Evolutionary conservation across 306 rosid genomes (phyloP).

Genomic region (Purshia tridentata): DNA sequence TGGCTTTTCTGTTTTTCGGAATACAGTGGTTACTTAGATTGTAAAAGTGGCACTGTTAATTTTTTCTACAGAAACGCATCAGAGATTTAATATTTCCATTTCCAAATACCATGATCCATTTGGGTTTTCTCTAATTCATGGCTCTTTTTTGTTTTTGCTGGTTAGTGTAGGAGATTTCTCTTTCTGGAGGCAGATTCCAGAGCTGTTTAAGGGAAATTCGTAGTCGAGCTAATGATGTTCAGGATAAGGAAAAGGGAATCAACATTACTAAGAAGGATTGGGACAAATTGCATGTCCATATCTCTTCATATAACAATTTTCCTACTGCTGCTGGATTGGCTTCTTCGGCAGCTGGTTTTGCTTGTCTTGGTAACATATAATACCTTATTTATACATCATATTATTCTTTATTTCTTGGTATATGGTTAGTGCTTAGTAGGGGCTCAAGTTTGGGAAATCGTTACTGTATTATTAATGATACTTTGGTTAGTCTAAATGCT

Average conservation of each 20-base stretch:
- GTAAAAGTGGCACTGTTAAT: not conserved
- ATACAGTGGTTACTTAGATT: no score
- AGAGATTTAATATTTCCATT: not conserved
- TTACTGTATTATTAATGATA: not conserved
- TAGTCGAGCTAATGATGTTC: conserved; percentile 68
- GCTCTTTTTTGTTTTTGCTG: conserved; percentile 38
- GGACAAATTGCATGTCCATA: conserved; percentile 73
- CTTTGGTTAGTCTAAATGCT: not conserved
- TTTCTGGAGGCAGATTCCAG: conserved; percentile 90
- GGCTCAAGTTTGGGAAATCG: not conserved
- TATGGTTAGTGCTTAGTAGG: not conserved
- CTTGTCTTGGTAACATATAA: conserved; percentile 74
- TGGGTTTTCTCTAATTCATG: conserved; percentile 36
- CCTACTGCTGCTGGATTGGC: conserved; percentile 99
- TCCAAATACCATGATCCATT: not conserved
- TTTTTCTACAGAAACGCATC: not conserved
- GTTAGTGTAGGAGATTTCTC: conserved; percentile 90
- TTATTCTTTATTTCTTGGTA: not conserved
- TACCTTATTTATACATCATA: conserved; percentile 9
- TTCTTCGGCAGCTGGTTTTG: conserved; percentile 96
- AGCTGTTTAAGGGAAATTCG: conserved; percentile 89
- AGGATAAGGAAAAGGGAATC: conserved; percentile 75
- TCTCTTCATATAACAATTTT: conserved; percentile 91
- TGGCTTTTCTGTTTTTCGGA: no score
- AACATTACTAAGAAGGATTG: conserved; percentile 75